Conservation (phyloP, 1,139 yeast species). For the Candida gigantensis region DNA sequence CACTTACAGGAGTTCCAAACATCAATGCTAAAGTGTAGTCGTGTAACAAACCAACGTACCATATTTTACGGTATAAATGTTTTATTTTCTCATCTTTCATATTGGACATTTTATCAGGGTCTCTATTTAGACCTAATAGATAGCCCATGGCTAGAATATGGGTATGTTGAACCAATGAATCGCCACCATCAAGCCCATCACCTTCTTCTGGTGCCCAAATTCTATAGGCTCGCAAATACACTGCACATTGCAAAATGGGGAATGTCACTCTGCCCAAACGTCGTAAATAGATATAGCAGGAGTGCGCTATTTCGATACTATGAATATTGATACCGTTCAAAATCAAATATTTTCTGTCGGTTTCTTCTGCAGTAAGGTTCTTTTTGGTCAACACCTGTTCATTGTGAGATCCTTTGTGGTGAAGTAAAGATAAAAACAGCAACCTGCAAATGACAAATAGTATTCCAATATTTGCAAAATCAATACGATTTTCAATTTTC, state of each 20-base stretch:
- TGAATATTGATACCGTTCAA: conserved; percentile 29
- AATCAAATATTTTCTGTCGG: conserved; percentile 34
- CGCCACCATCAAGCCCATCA: conserved; percentile 47
- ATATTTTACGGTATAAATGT: conserved; percentile 49
- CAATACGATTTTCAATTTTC: conserved; percentile 28
- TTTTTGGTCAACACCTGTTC: conserved; percentile 24
- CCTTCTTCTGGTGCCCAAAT: conserved; percentile 55
- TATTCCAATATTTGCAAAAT: conserved; percentile 35
- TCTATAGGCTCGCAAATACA: conserved; percentile 47
- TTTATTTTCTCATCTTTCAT: conserved; percentile 26
- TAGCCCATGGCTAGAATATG: conserved; percentile 42
- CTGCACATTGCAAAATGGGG: conserved; percentile 31
- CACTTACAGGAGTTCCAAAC: conserved; percentile 42
- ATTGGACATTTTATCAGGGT: conserved; percentile 29
- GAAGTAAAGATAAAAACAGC: conserved; percentile 33
- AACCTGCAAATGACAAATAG: conserved; percentile 32
- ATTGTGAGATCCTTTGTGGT: conserved; percentile 33
- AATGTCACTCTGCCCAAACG: conserved; percentile 24
- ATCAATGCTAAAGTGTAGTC: conserved; percentile 37
- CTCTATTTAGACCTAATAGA: conserved; percentile 47
- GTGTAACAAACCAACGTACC: conserved; percentile 43
- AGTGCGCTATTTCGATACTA: conserved; percentile 28
- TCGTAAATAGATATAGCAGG: conserved; percentile 30
- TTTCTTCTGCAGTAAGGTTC: conserved; percentile 18
- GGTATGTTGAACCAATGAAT: conserved; percentile 38